These are phyloP conservation scores for Helminthosporium solani DNA, from an alignment of 2,329 filamentous ascomycete species.

Conservation along the genomic window DNA sequence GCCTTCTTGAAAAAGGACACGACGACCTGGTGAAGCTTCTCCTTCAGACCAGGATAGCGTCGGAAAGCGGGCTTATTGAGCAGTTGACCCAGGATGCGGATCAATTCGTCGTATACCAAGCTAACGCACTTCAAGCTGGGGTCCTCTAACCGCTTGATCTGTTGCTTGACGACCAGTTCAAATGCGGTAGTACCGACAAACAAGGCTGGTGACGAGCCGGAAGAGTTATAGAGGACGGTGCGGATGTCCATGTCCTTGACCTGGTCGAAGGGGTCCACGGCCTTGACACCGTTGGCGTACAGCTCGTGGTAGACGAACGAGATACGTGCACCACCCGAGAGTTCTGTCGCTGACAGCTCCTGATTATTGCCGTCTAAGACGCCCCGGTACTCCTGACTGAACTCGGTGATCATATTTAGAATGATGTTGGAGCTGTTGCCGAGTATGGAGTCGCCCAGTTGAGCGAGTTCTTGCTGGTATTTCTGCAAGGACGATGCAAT, in stretches of 20 bases:
- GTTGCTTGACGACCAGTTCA: slow-evolving; percentile 96
- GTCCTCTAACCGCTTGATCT: slow-evolving; percentile 95
- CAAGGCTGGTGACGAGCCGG: slow-evolving; percentile 92
- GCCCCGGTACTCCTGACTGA: slow-evolving; percentile 95
- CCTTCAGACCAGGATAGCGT: slow-evolving; percentile 90
- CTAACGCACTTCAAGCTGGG: slow-evolving; percentile 97
- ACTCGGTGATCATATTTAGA: slow-evolving; percentile 98
- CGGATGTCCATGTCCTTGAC: slow-evolving; percentile 98
- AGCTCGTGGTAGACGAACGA: slow-evolving; percentile 99
- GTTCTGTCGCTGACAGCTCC: slow-evolving; percentile 88
- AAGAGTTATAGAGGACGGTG: slow-evolving; percentile 97
- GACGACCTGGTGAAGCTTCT: slow-evolving; percentile 92
- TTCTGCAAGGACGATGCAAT: slow-evolving; percentile 94
- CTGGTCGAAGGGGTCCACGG: slow-evolving; percentile 93
- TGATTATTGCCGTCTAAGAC: slow-evolving; percentile 96
- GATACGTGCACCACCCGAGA: slow-evolving; percentile 96
- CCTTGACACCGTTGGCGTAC: slow-evolving; percentile 96
- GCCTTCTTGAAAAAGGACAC: slow-evolving; percentile 96
- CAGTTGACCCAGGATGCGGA: slow-evolving; percentile 89
- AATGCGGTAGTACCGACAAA: slow-evolving; percentile 99
- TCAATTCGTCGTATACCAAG: slow-evolving; percentile 94
- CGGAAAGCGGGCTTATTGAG: slow-evolving; percentile 87
- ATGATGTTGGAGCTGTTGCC: slow-evolving; percentile 96
- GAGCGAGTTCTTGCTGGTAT: slow-evolving; percentile 77
- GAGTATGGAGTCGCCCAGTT: slow-evolving; percentile 88